Conservation (phyloP, 805 yeast genomes). For the Candida insectorum region DNA sequence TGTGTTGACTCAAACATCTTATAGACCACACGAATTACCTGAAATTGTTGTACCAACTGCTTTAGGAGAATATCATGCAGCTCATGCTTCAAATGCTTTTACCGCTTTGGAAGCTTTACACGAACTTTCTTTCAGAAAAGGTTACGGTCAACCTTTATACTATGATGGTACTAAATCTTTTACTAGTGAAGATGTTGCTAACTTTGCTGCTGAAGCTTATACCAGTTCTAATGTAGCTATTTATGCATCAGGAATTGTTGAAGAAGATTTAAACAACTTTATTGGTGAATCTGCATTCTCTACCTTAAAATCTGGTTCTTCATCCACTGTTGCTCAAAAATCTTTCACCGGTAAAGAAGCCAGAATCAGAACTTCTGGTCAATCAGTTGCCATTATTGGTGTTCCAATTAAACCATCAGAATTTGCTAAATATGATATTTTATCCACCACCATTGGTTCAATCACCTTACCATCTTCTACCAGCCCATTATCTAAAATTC, state of each 20-base stretch:
- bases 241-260: constrained; percentile 69
- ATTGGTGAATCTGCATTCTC: constrained; percentile 64
- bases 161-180: constrained; percentile 60
- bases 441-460: constrained; percentile 65
- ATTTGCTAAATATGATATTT: constrained; percentile 64
- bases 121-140: constrained; percentile 77
- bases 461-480: constrained; percentile 54
- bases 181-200: constrained; percentile 61
- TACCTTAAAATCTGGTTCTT: constrained; percentile 59
- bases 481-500: constrained; percentile 46
- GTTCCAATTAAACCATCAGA: constrained; percentile 67
- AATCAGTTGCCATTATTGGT: constrained; percentile 75
- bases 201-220: constrained; percentile 66
- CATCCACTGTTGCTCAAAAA: constrained; percentile 40
- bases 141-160: constrained; percentile 80
- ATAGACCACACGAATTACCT: constrained; percentile 76
- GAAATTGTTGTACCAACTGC: constrained; percentile 85
- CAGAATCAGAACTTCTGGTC: constrained; percentile 62
- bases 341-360: constrained; percentile 62
- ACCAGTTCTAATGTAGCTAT: constrained; percentile 68
- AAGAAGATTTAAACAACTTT: constrained; percentile 65
- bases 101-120: constrained; percentile 77
- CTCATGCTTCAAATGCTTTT: constrained; percentile 48
- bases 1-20: constrained; percentile 65
- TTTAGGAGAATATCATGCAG: constrained; percentile 54